These are phyloP conservation scores for Chytriomyces hyalinus DNA, from an alignment of 192 early-diverging fungal species.

Conservation along the genomic window DNA sequence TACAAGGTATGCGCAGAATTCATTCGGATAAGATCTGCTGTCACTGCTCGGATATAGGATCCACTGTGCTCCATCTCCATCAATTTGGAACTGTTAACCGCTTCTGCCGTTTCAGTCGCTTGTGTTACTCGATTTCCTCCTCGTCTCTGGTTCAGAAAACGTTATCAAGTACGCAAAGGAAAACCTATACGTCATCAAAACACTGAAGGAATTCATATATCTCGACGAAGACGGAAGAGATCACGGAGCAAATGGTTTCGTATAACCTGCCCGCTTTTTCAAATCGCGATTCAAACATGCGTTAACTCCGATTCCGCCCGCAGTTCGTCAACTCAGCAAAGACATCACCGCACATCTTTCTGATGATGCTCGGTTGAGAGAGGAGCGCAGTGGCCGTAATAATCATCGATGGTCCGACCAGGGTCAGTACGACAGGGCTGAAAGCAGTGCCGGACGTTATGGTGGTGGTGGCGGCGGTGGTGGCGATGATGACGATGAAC, in stretches of 20 bases:
- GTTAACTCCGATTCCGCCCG: no score
- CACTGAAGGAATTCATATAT: conserved; percentile 95
- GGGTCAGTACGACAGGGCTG: conserved; percentile 65
- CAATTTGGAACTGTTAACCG: no score
- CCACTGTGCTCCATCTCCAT: no score
- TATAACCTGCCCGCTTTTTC: no score
- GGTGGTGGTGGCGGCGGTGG: conserved; percentile 6
- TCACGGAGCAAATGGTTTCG: conserved; percentile 83
- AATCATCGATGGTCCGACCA: conserved; percentile 42
- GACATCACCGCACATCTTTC: conserved; percentile 81
- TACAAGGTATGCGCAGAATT: conserved; percentile 73
- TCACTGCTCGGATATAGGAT: no score
- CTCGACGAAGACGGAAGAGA: conserved; percentile 91
- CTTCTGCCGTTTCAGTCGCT: conserved; percentile 41
- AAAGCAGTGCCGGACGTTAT: conserved; percentile 37
- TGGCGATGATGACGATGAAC: conserved; percentile 79
- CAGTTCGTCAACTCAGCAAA: conserved; percentile 92
- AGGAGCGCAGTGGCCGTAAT: conserved; percentile 68
- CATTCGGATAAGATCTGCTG: no score
- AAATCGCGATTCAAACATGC: neutral
- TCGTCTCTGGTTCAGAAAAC: conserved; percentile 83
- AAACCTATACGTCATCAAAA: conserved; percentile 93
- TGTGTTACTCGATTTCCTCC: conserved; percentile 81
- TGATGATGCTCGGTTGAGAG: conserved; percentile 78
- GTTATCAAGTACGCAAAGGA: conserved; percentile 86